Evolutionary conservation across 1,139 yeast genomes (phyloP).

Genomic region (Hanseniaspora uvarum): DNA sequence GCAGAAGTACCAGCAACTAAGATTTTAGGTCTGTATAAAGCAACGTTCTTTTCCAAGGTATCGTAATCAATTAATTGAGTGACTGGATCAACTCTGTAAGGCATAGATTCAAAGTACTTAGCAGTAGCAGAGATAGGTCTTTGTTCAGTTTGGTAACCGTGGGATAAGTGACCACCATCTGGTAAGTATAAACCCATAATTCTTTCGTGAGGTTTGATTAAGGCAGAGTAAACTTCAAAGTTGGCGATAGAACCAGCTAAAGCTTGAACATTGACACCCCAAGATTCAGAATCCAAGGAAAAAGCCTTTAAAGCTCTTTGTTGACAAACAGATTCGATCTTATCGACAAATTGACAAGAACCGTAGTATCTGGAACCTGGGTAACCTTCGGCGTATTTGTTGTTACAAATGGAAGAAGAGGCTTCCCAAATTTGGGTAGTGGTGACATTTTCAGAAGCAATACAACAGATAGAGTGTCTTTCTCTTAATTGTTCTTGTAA

Average conservation of each 20-base stretch:
- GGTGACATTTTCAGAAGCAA: constrained; percentile 95
- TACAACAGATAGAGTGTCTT: constrained; percentile 83
- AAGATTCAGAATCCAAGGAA: constrained; percentile 62
- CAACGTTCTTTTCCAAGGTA: constrained; percentile 79
- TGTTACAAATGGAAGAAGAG: constrained; percentile 87
- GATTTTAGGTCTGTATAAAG: constrained; percentile 86
- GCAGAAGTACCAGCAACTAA: constrained; percentile 97
- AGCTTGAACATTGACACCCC: constrained; percentile 98
- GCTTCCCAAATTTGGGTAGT: constrained; percentile 94
- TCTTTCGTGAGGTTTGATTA: constrained; percentile 89
- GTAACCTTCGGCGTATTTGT: constrained; percentile 72
- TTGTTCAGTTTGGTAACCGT: constrained; percentile 93
- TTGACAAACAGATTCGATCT: constrained; percentile 85
- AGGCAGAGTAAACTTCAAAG: constrained; percentile 88
- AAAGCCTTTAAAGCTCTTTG: constrained; percentile 86
- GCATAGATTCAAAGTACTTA: constrained; percentile 96
- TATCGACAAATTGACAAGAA: constrained; percentile 89
- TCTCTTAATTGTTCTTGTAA: constrained; percentile 86
- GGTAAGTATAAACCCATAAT: constrained; percentile 96
- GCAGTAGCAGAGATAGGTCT: constrained; percentile 94
- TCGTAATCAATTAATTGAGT: constrained; percentile 95
- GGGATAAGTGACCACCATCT: constrained; percentile 96
- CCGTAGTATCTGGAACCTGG: constrained; percentile 86
- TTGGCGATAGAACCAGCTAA: constrained; percentile 96
- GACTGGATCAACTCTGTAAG: constrained; percentile 81